Base-by-base conservation (phyloP, 768 basidiomycete species). In the Tremella fuciformis region DNA sequence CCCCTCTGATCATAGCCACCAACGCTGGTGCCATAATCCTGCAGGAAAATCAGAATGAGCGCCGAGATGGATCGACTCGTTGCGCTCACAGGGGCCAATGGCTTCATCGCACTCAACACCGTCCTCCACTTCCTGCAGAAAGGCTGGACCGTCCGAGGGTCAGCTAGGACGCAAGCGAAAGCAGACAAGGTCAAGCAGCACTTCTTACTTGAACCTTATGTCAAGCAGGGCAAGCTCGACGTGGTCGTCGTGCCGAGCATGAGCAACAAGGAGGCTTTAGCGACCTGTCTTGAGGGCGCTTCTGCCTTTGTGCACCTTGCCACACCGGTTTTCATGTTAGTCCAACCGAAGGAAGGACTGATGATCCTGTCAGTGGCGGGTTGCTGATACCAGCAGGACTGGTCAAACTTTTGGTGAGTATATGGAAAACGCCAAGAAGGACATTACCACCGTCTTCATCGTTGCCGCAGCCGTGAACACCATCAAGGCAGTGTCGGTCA, bases 141-240 rank as follows among this genome's bases (percentile, higher is more conserved):
- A 29, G 73, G 71, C 7, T 71, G 69, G 69, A 61, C 47, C 19
- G 73, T 75, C 15, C 60, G 67, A 22, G 73, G 73, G 18, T 71
- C 73, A 16, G 71, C 71, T 29, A 58, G 73, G n/a, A 58, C 63
- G 1, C 49, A 53, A 16, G 58, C 52, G 8, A 71, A 74, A 57
- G 65, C 26, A 19, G 60, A 67, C 8, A 46, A 41, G 39, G 64
- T 69, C 22, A 34, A 58, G 16, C n/a, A 60, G 3, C 50, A 66
- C 1, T 60, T 67, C 13, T 21, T 24, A 3, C 63, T 73, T 41
- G 55, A 59, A 52, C 19, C 53, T 13, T 72, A 58, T 46, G 52
- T 46, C 13, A 39, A 60, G 11, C 29, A 60, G 41, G 62, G 54
- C 8, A 63, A 67, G 50, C n/a, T 75, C 19, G 59, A 66, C 18